A percentile compares a stretch with the other conserved stretches of the same genome.
Conservation (phyloP, 306 rosid species). For the Biancaea sappan region DNA sequence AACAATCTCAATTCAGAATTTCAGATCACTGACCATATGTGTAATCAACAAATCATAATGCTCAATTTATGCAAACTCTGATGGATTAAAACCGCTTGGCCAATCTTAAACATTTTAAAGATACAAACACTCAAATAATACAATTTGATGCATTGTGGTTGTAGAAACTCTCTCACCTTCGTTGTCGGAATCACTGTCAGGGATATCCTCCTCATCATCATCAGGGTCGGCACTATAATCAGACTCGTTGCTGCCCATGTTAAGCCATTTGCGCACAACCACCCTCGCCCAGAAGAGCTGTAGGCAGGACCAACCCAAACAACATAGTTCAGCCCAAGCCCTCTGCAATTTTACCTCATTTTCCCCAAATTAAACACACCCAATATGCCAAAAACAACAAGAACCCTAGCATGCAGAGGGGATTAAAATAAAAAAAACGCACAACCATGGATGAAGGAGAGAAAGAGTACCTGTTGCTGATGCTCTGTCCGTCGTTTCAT, state of each 20-base stretch:
- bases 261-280: conserved; percentile 88
- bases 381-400: conserved; percentile 24
- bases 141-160: background rate
- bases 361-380: conserved; percentile 51
- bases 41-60: conserved; percentile 1
- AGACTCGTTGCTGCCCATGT: conserved; percentile 68
- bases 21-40: background rate
- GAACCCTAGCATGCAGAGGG: conserved; percentile 7
- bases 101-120: background rate
- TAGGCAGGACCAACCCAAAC: conserved; percentile 86
- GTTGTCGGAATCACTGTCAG: conserved; percentile 46
- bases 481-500: conserved; percentile 56
- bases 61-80: conserved; percentile 26
- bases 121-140: background rate
- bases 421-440: background rate
- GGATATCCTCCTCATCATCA: conserved; percentile 47
- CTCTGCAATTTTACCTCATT: conserved; percentile 71
- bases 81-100: conserved; percentile 4
- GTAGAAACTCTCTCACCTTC: conserved; percentile 43
- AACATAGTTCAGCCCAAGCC: conserved; percentile 84
- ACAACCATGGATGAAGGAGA: background rate
- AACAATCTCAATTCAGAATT: conserved; percentile 22
- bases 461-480: conserved; percentile 53
- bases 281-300: conserved; percentile 91
- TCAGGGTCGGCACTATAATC: conserved; percentile 90